A percentile compares a stretch with the other conserved stretches of the same genome.
These are phyloP conservation scores for Dryadomyces sulphureus DNA, from an alignment of 2,329 filamentous ascomycete genomes.

Conservation along the genomic window DNA sequence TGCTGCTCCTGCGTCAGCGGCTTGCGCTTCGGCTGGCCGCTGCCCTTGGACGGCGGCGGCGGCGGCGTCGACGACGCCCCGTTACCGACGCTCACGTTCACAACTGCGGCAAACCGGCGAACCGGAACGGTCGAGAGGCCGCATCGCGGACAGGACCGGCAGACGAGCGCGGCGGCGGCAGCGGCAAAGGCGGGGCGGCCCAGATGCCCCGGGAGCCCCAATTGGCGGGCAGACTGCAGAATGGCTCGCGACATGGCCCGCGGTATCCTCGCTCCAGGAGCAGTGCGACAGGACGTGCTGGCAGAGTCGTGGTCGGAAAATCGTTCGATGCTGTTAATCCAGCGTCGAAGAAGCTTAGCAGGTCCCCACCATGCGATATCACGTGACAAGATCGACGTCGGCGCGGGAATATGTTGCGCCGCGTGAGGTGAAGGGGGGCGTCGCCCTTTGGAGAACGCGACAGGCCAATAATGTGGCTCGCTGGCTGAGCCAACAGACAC, in stretches of 20 bases:
- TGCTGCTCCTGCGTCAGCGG: slow-evolving; percentile 55
- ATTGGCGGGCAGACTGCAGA: slow-evolving; percentile 1
- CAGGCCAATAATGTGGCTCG: too few relatives aligned
- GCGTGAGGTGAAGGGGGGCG: too few relatives aligned
- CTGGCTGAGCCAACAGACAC: too few relatives aligned
- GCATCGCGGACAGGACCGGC: slow-evolving; percentile 7
- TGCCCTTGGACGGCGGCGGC: not conserved
- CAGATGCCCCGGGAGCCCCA: not conserved
- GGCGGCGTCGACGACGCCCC: not conserved
- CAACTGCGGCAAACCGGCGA: slow-evolving; percentile 6
- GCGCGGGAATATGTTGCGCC: too few relatives aligned
- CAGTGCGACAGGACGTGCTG: too few relatives aligned
- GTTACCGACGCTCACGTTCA: not conserved
- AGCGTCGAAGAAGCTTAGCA: not conserved
- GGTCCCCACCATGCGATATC: not conserved
- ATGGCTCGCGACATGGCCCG: not conserved
- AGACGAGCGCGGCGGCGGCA: not conserved
- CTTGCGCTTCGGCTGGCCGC: slow-evolving; percentile 28
- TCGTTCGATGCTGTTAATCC: not conserved
- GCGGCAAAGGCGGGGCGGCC: not conserved
- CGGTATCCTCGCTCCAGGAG: too few relatives aligned
- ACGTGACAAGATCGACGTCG: not conserved
- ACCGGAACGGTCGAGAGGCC: slow-evolving; percentile 6
- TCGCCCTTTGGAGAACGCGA: too few relatives aligned
- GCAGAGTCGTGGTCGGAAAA: not conserved